These are phyloP conservation scores for Nothomitra cinnamomea DNA, from an alignment of 2,329 filamentous ascomycete genomes.

Conservation along the genomic window DNA sequence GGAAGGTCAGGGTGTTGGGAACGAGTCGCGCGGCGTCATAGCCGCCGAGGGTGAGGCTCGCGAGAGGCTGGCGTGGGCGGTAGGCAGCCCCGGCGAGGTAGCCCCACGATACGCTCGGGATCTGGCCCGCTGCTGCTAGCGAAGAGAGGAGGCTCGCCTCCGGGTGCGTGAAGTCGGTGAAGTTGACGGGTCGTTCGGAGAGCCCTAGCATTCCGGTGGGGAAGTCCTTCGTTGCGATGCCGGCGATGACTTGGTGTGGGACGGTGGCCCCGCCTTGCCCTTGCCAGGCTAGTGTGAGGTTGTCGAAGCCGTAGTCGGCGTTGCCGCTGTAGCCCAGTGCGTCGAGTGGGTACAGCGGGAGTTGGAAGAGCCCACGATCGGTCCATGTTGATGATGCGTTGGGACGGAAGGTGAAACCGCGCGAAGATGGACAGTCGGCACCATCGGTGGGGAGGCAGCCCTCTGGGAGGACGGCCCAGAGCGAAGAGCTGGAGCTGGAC, in stretches of 20 bases:
- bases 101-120: conserved; percentile 22
- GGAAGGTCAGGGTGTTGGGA: background rate
- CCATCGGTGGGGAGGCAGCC: conserved; percentile 8
- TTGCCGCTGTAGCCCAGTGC: conserved; percentile 10
- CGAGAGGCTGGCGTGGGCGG: background rate
- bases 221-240: conserved; percentile 20
- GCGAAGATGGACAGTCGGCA: conserved; percentile 8
- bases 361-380: conserved; percentile 2
- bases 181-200: conserved; percentile 21
- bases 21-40: background rate
- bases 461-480: conserved; percentile 10
- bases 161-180: conserved; percentile 19
- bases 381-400: conserved; percentile 10
- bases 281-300: conserved; percentile 12
- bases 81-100: conserved; percentile 20
- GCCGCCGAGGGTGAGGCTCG: background rate
- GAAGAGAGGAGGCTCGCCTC: conserved; percentile 18
- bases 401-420: conserved; percentile 9
- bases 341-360: conserved; percentile 2
- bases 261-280: conserved; percentile 12
- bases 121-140: conserved; percentile 17
- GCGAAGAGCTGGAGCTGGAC: conserved; percentile 9
- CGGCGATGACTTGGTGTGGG: conserved; percentile 21
- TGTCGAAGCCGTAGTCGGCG: conserved; percentile 11
- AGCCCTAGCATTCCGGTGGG: conserved; percentile 24